Conservation (phyloP, 2,329 filamentous ascomycete species). For the Aureobasidium sp. region DNA sequence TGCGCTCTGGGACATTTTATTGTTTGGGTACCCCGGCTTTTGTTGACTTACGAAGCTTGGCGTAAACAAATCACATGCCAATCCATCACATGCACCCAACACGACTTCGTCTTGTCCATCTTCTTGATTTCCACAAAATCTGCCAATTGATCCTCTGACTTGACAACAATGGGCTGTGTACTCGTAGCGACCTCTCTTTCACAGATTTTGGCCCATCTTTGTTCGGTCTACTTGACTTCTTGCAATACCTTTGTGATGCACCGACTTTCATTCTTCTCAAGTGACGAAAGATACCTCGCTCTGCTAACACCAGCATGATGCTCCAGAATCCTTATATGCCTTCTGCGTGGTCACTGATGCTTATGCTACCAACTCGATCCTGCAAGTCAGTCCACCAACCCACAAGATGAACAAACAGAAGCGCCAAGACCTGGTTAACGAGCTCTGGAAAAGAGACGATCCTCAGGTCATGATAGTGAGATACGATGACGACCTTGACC, state of each 20-base stretch:
- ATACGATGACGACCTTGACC: not conserved
- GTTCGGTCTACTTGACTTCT: not conserved
- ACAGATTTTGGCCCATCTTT: not conserved
- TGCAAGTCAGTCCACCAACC: not conserved
- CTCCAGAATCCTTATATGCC: not conserved
- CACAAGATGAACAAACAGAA: not conserved
- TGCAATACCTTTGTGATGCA: not conserved
- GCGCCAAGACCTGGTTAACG: not conserved
- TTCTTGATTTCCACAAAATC: not conserved
- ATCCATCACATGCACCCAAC: not conserved
- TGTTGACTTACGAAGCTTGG: not conserved
- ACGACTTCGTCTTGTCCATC: too few species aligned
- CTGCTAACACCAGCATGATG: not conserved
- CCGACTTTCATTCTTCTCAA: not conserved
- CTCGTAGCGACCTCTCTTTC: rapidly evolving
- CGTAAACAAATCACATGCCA: slow-evolving; percentile 9
- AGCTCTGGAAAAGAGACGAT: not conserved
- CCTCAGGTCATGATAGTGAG: not conserved
- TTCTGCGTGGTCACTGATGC: not conserved
- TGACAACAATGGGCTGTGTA: not conserved
- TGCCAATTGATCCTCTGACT: too few species aligned
- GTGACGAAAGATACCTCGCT: not conserved
- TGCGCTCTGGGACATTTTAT: not conserved
- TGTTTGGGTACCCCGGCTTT: not conserved
- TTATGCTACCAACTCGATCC: too few species aligned